Base-by-base conservation (phyloP, 108 stramenopile species). In the Bacterosira constricta region DNA sequence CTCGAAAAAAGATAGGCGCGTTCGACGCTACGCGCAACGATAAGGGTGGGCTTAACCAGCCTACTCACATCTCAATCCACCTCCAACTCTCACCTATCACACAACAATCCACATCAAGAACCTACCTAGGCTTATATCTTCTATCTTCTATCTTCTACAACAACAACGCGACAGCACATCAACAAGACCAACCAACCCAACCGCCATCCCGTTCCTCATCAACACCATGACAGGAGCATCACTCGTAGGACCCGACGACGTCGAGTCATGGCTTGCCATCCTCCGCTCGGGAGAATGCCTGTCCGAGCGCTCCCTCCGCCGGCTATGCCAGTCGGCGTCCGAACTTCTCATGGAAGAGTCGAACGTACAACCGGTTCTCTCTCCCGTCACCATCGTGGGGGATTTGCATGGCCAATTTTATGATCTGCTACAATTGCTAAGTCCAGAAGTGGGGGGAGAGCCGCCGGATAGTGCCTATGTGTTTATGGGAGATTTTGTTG, bases 321-420 rank as follows among this genome's bases (percentile, higher is more conserved):
- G 74, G 2, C 69, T 83, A 12, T 83, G 82, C 44, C 69, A 69
- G 53, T 57, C 82, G 47, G 82, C 77, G 4, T 76, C 82, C 6
- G 82, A 83, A 37, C 61, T 84, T 1, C 60, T 92, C 31, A 82
- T 87, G 70, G 91, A 95, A 66, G 94, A 95, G 65, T 88, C 87
- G 39, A 95, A 95, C 64, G 95, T 96, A 0, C 90, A 91, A 60
- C 88, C 92, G 5, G 92, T 96, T 1, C 20, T 75, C 0, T 79
- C 83, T 27, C 95, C 95, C 0, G 94, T 96, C 15, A 96, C 90
- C 31, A 86, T 97, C 61, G 94, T 95, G 10, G 98, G 97, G 7
- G 98, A 98, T 71, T 75, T 98, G 34, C 98, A 98, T 69, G 98
- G 98, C 0, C 98, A 98, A 72, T 96, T 96, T 65, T 98, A 93